Evolutionary conservation across 371 early-diverging fungal species (phyloP), one percentile per base, ranked within the genome.

Genomic region (Polyrhizophydium stewartii): DNA sequence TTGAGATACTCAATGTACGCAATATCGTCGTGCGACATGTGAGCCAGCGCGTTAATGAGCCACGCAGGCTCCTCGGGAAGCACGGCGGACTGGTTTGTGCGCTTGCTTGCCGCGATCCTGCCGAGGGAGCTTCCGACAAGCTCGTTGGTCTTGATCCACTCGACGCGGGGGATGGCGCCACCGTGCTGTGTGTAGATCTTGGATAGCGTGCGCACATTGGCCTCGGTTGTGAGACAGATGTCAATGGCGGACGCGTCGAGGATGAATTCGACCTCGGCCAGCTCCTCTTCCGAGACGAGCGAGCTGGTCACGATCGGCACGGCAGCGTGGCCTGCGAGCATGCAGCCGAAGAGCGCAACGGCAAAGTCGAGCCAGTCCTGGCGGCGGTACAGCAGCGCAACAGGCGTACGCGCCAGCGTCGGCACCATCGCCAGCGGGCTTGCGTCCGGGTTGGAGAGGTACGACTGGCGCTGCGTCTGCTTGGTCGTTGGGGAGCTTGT

Each of bases 1-100:
- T 92, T 92, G 56, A 86, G 85, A 63, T 87, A 92, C 69, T 92
- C 92, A 40, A 93, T 82, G 63, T 92, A 92, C 3, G 94, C 94
- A n/a, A 89, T 66, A 32, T 91, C 91, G 7, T 63, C 72, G 0
- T 70, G 46, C 10, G 12, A 16, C 13, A n/a, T 31, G 35, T 7
- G 21, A 12, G 51, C n/a, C 9, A 50, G 51, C 25, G 40, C 40
- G 10, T 50, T 25, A 9, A 16, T 24, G 9, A 50, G 30, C 53
- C 53, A 25, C 53, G 53, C 35, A 3, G 27, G 12, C 13, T 12
- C 53, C 53, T 12, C 53, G 5, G n/a, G 3, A 6, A 45, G 10
- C 35, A 35, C 35, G 7, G 35, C 7, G 7, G 35, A 3, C 35
- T 3, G 3, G 7, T 5, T 24, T 19, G 24, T 45, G 5, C 24